Base-by-base conservation (phyloP, 2,329 filamentous ascomycete genomes). In the Penicillium sp. region DNA sequence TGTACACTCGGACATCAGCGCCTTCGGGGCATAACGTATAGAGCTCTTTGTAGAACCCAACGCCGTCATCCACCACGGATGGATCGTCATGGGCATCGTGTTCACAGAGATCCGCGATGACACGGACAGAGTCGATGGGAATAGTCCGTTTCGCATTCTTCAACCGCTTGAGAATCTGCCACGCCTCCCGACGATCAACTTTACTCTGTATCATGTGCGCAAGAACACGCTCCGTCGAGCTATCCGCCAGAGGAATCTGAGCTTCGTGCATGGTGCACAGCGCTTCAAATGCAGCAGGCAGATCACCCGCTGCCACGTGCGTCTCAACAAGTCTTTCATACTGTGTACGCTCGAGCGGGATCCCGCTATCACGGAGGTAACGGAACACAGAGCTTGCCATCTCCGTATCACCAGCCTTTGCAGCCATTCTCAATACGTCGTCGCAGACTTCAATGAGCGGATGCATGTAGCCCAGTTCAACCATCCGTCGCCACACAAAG, bases 311-410 rank as follows among this genome's bases (percentile, higher is more conserved):
- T 17, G 73, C 73, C 12, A 86, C 79, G 69, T 95, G 91, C 4
- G 89, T 83, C 57, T 90, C 86, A 7, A 93, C 78, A 29, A 97
- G 81, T 29, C 88, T 82, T 72, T 95, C 91, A 74, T 94, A 96
- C 70, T 97, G 91, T 61, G 89, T 81, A 6, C 82, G 74, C 9
- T 81, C 78, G 38, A 92, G 65, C 3, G 61, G 79, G 41, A 83
- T 81, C 15, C 81, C 81, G 25, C 86, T 82, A 9, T 82, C 78
- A 5, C 82, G 81, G 19, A 93, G 80, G 52, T 87, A 76, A 25
- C 86, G 82, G 60, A 96, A 85, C 31, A 89, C 89, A 31, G 88
- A 84, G 6, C 86, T 87, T 1, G 89, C 90, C 10, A 97, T 80
- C 0, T 79, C 73, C 2, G 85, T 77, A 70, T 96, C 89, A 23